Percentiles rank a stretch among this genome's conserved stretches.
Conservation (phyloP, 306 rosid genomes). For the Luffa acutangula region DNA sequence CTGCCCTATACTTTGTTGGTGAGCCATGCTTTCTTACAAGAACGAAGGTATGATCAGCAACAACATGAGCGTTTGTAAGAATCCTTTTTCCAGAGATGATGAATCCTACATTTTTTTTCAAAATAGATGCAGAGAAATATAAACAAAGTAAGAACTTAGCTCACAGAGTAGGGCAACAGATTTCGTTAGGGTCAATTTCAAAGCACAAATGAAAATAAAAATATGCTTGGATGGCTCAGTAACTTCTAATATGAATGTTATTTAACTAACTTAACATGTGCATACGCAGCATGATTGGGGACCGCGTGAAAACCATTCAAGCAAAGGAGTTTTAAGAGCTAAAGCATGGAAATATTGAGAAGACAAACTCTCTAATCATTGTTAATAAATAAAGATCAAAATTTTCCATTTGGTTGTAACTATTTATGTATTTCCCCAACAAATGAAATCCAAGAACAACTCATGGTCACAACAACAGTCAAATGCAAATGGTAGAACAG, state of each 20-base stretch:
- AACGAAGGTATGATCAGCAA: slow-evolving; percentile 81
- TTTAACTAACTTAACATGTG: not conserved
- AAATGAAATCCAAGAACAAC: not conserved
- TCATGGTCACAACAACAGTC: not conserved
- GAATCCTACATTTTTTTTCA: slow-evolving; percentile 41
- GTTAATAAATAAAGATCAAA: not conserved
- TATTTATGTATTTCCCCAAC: not conserved
- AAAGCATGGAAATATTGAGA: not conserved
- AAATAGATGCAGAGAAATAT: not conserved
- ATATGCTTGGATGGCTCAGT: not conserved
- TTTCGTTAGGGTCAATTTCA: not conserved
- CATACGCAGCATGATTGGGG: not conserved
- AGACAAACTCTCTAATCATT: not conserved
- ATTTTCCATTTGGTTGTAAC: not conserved
- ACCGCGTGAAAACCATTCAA: not conserved
- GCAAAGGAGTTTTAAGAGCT: not conserved
- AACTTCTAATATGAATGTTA: not conserved
- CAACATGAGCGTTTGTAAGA: slow-evolving; percentile 90
- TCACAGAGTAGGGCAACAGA: not conserved
- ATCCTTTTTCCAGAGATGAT: slow-evolving; percentile 57
- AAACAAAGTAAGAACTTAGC: not conserved
- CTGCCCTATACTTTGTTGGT: slow-evolving; percentile 72
- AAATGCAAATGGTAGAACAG: not conserved
- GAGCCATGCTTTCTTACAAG: slow-evolving; percentile 93
- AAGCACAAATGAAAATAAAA: not conserved